Percentiles rank a stretch among this genome's conserved stretches.
These are phyloP conservation scores for Pelargonium myrrhifolium DNA, from an alignment of 441 rosid species.

Conservation along the genomic window DNA sequence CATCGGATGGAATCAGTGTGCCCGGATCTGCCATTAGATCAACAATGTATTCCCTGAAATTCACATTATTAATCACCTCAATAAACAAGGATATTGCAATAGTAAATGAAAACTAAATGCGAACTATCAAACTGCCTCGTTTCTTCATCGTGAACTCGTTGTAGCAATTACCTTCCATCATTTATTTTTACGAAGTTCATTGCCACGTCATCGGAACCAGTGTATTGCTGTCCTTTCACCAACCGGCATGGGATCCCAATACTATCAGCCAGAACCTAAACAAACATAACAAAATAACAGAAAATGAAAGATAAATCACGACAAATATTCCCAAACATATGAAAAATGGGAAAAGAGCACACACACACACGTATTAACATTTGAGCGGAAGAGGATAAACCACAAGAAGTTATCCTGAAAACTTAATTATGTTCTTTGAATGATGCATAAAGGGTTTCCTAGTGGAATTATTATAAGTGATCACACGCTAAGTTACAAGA, in stretches of 20 bases:
- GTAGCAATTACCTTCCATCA: constrained; percentile 75
- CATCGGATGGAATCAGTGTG: constrained; percentile 89
- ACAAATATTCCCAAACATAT: not conserved
- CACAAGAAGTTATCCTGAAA: no score
- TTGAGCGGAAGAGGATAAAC: not conserved
- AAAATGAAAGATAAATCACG: constrained; percentile 3
- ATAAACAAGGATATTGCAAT: constrained; percentile 9
- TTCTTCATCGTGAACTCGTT: constrained; percentile 11
- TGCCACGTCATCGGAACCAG: constrained; percentile 87
- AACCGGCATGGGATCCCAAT: constrained; percentile 80
- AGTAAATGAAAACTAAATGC: not conserved
- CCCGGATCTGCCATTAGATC: constrained; percentile 99
- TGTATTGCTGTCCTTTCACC: constrained; percentile 84
- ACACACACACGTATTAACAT: not conserved
- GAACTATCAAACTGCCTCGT: not conserved
- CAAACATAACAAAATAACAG: constrained; percentile 16
- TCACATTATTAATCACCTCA: constrained; percentile 26
- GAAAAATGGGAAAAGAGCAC: not conserved
- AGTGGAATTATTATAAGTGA: no score
- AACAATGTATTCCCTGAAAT: constrained; percentile 93
- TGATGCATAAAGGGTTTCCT: no score
- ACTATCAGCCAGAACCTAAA: constrained; percentile 82
- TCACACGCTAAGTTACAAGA: no score
- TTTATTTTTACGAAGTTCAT: constrained; percentile 85
- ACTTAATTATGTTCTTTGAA: no score